Evolutionary conservation across 2,329 filamentous ascomycete genomes (phyloP), one percentile per base, ranked within the genome.

Genomic region (Pseudogymnoascus sp.): DNA sequence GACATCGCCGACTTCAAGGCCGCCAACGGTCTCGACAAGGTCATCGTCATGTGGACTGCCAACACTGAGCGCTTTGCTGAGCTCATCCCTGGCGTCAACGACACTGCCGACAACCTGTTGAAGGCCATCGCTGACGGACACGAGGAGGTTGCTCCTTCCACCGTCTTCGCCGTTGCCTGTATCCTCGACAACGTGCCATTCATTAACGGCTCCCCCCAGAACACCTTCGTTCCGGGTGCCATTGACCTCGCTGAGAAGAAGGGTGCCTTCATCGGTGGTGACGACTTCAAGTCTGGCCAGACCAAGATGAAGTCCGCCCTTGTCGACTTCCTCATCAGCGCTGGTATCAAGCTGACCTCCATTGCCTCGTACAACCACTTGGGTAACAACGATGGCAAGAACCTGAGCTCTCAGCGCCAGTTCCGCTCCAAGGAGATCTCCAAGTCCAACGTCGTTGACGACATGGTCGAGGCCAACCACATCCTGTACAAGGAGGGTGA

Each of bases 291-390:
- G 81, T 97, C 94, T 65, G 94, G 94, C 65, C 94, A 99, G 82
- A 99, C 94, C 74, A 99, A 99, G 86, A 99, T 99, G 94, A 99
- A 99, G 81, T 97, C 94, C 63, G 94, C 94, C 18, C 85, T 99
- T 30, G 94, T 97, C 50, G 94, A 99, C 78, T 99, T 99, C 79
- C 78, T 99, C 74, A 96, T 99, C 86, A 97, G 87, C 74, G 94
- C 94, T 57, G 94, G 94, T 74, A 97, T 99, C 83, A 97, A 96
- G 81, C 86, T 99, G 72, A 97, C 93, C 63, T 96, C 92, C 39
- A 97, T 99, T 78, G 91, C 94, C 66, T 95, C 90, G 78, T 99
- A 99, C 86, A 99, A 99, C 81, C 94, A 99, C 75, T 87, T 99
- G 61, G 94, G 94, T 72, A 99, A 99, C 85, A 99, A 99, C 73